phyloP scores from a whole-genome alignment of 2,329 filamentous ascomycete genomes.

The Huntiella bhutanensis region DNA sequence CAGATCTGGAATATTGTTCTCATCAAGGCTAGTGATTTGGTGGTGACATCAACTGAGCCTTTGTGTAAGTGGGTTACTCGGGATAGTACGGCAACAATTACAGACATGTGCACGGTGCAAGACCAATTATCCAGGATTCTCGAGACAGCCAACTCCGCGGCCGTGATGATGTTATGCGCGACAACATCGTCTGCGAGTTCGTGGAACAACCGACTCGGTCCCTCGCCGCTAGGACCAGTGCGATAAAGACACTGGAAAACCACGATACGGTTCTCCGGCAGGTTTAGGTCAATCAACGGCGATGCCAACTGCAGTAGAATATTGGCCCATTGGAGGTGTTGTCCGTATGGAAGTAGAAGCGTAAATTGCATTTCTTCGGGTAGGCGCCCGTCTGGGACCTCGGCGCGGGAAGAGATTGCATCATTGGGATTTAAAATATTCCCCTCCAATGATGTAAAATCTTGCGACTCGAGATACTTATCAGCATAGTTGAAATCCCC shows the following conservation, averaged over 20 bases:
- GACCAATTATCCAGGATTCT: slow-evolving; percentile 33
- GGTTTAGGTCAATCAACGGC: slow-evolving; percentile 30
- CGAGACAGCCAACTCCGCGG: slow-evolving; percentile 15
- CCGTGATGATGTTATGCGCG: slow-evolving; percentile 17
- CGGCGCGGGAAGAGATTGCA: slow-evolving; percentile 28
- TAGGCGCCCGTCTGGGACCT: slow-evolving; percentile 28
- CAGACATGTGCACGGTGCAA: slow-evolving; percentile 22
- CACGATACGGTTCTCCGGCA: slow-evolving; percentile 26
- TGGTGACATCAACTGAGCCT: too few relatives aligned
- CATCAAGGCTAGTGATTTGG: too few relatives aligned
- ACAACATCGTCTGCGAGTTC: slow-evolving; percentile 18
- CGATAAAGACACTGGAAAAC: slow-evolving; percentile 31
- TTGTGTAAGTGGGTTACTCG: slow-evolving; percentile 19
- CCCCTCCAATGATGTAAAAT: too few relatives aligned
- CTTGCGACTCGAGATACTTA: too few relatives aligned
- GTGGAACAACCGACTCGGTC: not conserved
- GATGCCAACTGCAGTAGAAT: slow-evolving; percentile 30
- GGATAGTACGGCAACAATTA: slow-evolving; percentile 22
- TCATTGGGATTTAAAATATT: slow-evolving; percentile 23
- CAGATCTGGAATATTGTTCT: too few relatives aligned
- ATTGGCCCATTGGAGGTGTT: slow-evolving; percentile 35
- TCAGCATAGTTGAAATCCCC: too few relatives aligned
- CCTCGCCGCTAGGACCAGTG: slow-evolving; percentile 20
- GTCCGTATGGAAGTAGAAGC: slow-evolving; percentile 27
- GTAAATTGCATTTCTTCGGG: slow-evolving; percentile 36